A percentile compares a stretch with the other conserved stretches of the same genome.
Evolutionary conservation across 495 filamentous ascomycete species (phyloP).

Genomic region (Penicillium subrubescens): DNA sequence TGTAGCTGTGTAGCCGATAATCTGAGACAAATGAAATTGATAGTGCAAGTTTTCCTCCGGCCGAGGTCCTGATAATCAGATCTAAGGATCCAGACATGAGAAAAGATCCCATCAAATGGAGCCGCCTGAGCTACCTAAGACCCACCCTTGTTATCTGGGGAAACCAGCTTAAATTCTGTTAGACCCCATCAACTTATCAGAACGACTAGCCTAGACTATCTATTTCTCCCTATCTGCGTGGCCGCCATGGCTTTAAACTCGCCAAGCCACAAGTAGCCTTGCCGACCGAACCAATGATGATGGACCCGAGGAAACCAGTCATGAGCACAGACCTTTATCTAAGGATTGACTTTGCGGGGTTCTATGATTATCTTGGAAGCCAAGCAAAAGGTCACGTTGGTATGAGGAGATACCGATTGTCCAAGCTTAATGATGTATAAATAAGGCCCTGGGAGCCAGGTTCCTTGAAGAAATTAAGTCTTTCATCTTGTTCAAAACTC

Average conservation of each 20-base stretch:
- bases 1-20: not conserved
- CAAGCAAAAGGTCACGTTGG: not conserved
- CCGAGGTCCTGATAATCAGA: not conserved
- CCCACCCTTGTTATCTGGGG: not conserved
- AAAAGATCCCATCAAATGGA: not conserved
- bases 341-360: conserved; percentile 13
- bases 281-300: conserved; percentile 29
- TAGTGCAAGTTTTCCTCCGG: not conserved
- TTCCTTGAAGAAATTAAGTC: not conserved
- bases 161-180: not conserved
- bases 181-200: not conserved
- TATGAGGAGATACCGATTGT: not conserved
- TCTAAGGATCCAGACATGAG: not conserved
- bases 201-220: not conserved
- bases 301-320: not conserved
- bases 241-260: not conserved
- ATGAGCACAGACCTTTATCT: conserved; percentile 3
- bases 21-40: not conserved
- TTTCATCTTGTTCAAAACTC: not conserved
- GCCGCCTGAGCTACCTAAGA: not conserved
- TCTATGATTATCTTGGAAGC: not conserved
- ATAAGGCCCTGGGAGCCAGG: not conserved
- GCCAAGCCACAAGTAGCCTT: conserved; percentile 24
- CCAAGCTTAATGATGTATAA: not conserved
- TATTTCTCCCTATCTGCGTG: not conserved